Base-by-base conservation (phyloP, 176 grass and related monocot species). In the Musa beccarii region DNA sequence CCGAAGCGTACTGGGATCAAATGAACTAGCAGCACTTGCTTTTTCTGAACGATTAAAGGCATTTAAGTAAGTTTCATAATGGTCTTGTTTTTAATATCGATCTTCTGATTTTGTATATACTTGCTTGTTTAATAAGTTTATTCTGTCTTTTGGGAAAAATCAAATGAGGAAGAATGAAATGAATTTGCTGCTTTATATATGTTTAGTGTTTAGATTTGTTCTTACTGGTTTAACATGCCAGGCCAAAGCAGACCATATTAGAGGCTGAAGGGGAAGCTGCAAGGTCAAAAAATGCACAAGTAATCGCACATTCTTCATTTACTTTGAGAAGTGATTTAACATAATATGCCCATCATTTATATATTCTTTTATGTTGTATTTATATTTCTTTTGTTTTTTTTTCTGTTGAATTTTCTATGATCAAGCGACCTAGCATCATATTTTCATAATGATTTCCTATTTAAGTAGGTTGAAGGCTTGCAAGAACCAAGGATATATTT, bases 181-280 rank as follows among this genome's bases (percentile, higher is more conserved):
- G 19, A 26, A 3, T 28, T 66, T 66, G 24, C 61, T 66, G 63
- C 63, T 66, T 10, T 66, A 66, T 28, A 14, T 66, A 11, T 26
- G 21, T 8, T 29, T 25, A 6, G 3, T 51, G 17, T 17, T 51
- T 51, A n/a, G 69, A 16, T 15, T 29, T 83, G 56, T 74, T 49
- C 1, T 50, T 83, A 17, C 59, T 56, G 84, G 23, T 24, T 69
- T 84, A 51, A 29, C 29, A 79, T 83, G 19, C 49, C 76, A 98
- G 90, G 79, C 95, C 95, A 52, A 98, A 98, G 61, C 95, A 98
- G 80, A 98, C 88, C 75, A 93, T 98, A 82, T 87, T 98, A 80
- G 95, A 98, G 73, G 88, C 95, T 76, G 95, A 98, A 82, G 95
- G 90, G 53, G 90, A 91, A 89, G 82, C 86, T 74, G 75, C 88